phyloP scores from a whole-genome alignment of 495 filamentous ascomycete genomes.

The Corynascus novoguineensis region DNA sequence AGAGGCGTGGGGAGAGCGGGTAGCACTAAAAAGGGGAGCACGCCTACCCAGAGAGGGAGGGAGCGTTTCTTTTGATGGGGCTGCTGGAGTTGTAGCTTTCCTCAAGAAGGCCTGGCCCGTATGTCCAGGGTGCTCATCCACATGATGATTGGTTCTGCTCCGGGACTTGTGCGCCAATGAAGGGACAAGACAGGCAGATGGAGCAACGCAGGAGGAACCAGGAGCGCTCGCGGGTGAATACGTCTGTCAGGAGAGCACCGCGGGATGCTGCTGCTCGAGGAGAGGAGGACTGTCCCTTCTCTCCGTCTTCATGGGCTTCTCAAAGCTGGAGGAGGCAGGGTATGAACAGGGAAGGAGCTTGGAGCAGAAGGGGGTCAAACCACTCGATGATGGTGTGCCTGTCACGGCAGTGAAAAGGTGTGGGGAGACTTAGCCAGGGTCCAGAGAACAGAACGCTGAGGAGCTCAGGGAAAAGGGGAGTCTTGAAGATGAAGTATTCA shows the following conservation, averaged over 20 bases:
- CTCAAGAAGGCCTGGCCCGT: conserved; percentile 32
- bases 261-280: conserved; percentile 31
- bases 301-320: conserved; percentile 40
- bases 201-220: background rate
- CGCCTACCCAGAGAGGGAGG: conserved; percentile 2
- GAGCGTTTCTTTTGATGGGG: conserved; percentile 13
- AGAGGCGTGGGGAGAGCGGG: conserved; percentile 5
- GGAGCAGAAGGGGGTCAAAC: conserved; percentile 19
- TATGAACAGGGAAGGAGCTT: conserved; percentile 33
- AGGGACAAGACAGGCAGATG: conserved; percentile 29
- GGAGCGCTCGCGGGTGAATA: conserved; percentile 37
- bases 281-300: conserved; percentile 30
- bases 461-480: conserved; percentile 19
- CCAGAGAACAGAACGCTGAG: conserved; percentile 17
- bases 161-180: conserved; percentile 36
- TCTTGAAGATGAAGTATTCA: conserved; percentile 15
- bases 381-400: conserved; percentile 24
- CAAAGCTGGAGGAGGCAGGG: conserved; percentile 27
- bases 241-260: conserved; percentile 35
- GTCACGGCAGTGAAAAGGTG: conserved; percentile 21
- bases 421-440: conserved; percentile 29
- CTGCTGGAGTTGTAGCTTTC: conserved; percentile 20
- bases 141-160: conserved; percentile 42
- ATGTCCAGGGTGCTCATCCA: conserved; percentile 30
- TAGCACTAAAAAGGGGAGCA: background rate